Conservation (phyloP, 2,329 filamentous ascomycete genomes). For the Cladosporium sp. region DNA sequence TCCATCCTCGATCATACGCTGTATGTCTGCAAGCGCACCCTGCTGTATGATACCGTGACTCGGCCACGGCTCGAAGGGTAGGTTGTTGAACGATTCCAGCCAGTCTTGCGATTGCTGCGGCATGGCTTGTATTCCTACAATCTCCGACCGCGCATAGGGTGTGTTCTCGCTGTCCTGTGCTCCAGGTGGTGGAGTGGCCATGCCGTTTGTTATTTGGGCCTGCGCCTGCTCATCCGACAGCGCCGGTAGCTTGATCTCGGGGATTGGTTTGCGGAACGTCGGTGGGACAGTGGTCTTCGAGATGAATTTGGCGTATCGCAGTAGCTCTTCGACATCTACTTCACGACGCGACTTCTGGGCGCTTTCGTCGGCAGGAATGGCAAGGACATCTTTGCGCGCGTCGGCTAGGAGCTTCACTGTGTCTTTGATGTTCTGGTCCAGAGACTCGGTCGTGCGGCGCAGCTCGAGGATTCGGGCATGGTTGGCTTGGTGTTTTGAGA, state of each 20-base stretch:
- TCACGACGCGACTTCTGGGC: conserved; percentile 40
- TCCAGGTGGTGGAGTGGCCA: conserved; percentile 26
- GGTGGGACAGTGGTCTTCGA: conserved; percentile 74
- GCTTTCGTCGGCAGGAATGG: conserved; percentile 52
- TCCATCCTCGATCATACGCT: conserved; percentile 59
- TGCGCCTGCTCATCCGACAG: conserved; percentile 13
- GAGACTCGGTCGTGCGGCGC: conserved; percentile 59
- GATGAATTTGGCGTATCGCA: conserved; percentile 74
- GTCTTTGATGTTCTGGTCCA: conserved; percentile 69
- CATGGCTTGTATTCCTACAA: conserved; percentile 24
- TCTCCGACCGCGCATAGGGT: conserved; percentile 14
- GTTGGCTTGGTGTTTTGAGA: conserved; percentile 73
- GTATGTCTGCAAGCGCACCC: conserved; percentile 61
- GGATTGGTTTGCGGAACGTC: conserved; percentile 37
- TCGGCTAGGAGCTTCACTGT: conserved; percentile 66
- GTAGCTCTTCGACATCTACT: conserved; percentile 67
- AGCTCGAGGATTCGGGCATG: conserved; percentile 64
- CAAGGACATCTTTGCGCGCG: conserved; percentile 68
- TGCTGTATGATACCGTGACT: conserved; percentile 63
- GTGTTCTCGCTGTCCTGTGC: conserved; percentile 17
- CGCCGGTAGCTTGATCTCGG: conserved; percentile 15
- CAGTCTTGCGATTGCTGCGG: conserved; percentile 17
- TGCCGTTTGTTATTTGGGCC: conserved; percentile 29
- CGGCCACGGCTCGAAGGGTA: conserved; percentile 72
- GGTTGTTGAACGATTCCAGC: conserved; percentile 53